Base-by-base conservation (phyloP, 2,329 filamentous ascomycete species). In the Fusarium euwallaceae region DNA sequence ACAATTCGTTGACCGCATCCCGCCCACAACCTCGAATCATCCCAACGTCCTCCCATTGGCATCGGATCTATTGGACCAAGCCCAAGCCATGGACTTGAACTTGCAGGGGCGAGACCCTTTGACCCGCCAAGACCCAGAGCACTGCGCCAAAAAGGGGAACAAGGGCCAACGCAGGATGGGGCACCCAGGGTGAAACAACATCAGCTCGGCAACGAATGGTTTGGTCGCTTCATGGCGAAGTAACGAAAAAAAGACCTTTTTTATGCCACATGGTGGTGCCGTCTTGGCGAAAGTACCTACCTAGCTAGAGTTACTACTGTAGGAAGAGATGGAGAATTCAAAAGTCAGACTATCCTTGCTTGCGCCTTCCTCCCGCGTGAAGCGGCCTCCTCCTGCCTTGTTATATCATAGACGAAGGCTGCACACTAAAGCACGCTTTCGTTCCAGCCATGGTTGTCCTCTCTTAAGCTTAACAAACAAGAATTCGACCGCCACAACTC, bases 251-350 rank as follows among this genome's bases (percentile, higher is more conserved):
- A 36, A 36, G 34, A 36, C 34, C 34, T 36, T 36, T 36, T 36
- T 36, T 36, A 36, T 67, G 65, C 65, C 65, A 64, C 60, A 59
- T 58, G 65, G 65, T 53, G 45, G 27, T 55, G 48, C 48, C 48
- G 61, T 27, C 58, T 66, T 61, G 62, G 61, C 29, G 20, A 20
- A 36, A 36, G 34, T 36, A 36, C 34, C 34, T 36, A 36, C 34
- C 34, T 36, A 36, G 34, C 61, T 37, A 36, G 16, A 51, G 14
- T 10, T 24, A 41, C 37, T 36, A 36, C 34, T 36, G 6, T 36
- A 36, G 32, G 24, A 29, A 29, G 14, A 48, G 45, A 29, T 51
- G 45, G 22, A 16, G 45, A 11, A n/a, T 51, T 27, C 45, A 51
- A n/a, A 17, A 29, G 45, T 53, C 16, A 22, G 22, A 29, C 27